Conservation (phyloP, 176 grass and related monocot genomes). For the Melocanna baccifera region DNA sequence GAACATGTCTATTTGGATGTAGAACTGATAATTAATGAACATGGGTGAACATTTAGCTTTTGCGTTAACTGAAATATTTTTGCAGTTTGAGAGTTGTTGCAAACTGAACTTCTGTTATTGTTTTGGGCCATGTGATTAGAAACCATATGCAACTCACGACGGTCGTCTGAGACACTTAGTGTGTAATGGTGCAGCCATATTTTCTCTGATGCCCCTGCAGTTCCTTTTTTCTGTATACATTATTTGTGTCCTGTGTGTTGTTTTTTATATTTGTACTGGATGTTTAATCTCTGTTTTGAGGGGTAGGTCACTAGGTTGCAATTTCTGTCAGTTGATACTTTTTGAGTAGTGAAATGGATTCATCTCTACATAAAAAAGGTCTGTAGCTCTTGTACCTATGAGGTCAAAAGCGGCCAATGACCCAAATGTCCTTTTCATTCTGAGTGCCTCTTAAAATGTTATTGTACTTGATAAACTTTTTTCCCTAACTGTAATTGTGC, state of each 20-base stretch:
- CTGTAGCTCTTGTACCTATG: constrained; percentile 8
- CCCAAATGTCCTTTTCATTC: constrained; percentile 72
- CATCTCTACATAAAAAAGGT: not conserved
- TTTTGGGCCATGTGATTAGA: constrained; percentile 63
- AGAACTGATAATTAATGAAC: not conserved
- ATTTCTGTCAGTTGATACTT: not conserved
- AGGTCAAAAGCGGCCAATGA: constrained; percentile 38
- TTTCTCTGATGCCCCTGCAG: constrained; percentile 54
- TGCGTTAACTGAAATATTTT: not conserved
- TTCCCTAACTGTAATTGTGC: not conserved
- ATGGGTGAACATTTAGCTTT: not conserved
- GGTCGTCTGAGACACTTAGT: constrained; percentile 68
- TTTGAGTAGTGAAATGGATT: not conserved
- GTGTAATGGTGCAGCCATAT: constrained; percentile 64
- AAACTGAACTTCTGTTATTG: not conserved
- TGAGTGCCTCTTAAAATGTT: constrained; percentile 31
- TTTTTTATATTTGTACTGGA: not conserved
- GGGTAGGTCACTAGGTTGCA: not conserved
- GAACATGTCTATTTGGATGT: not conserved
- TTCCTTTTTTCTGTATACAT: not conserved
- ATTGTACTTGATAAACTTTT: not conserved
- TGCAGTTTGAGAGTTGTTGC: not conserved
- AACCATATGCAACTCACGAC: constrained; percentile 48
- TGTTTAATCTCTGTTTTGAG: not conserved
- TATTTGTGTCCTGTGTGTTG: not conserved